Percentiles rank a stretch among this genome's conserved stretches.
Evolutionary conservation across 108 stramenopile species (phyloP).

Genomic region (Nannochloropsis oceanica): DNA sequence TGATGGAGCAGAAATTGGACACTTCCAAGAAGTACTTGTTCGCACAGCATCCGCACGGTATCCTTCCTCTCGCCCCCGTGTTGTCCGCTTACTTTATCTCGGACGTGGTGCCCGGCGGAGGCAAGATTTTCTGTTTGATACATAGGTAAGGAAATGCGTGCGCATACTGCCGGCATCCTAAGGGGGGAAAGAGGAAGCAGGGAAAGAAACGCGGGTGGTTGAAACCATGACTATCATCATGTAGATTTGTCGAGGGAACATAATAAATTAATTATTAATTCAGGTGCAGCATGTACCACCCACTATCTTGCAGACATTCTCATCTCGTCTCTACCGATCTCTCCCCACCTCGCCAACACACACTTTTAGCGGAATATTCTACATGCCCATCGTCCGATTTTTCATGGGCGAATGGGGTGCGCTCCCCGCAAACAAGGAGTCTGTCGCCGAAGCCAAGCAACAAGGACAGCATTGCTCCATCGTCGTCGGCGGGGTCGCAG

Average conservation of each 20-base stretch:
- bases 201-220: too few species aligned
- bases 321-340: too few species aligned
- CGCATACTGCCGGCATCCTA: too few species aligned
- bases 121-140: background rate
- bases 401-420: background rate
- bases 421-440: background rate
- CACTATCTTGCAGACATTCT: too few species aligned
- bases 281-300: too few species aligned
- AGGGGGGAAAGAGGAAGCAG: too few species aligned
- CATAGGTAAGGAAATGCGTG: background rate
- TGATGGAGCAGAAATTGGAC: background rate
- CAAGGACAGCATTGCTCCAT: background rate
- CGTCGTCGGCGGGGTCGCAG: background rate
- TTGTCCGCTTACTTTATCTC: background rate
- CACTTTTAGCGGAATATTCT: background rate
- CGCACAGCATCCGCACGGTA: background rate
- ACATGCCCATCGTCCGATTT: background rate
- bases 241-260: too few species aligned
- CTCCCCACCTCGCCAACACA: too few species aligned
- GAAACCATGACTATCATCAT: too few species aligned
- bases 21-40: background rate
- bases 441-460: background rate
- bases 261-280: too few species aligned
- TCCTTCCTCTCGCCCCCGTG: background rate
- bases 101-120: background rate